These are phyloP conservation scores for Diplosphaera chodatii DNA, from an alignment of 139 green algal genomes.

Conservation along the genomic window DNA sequence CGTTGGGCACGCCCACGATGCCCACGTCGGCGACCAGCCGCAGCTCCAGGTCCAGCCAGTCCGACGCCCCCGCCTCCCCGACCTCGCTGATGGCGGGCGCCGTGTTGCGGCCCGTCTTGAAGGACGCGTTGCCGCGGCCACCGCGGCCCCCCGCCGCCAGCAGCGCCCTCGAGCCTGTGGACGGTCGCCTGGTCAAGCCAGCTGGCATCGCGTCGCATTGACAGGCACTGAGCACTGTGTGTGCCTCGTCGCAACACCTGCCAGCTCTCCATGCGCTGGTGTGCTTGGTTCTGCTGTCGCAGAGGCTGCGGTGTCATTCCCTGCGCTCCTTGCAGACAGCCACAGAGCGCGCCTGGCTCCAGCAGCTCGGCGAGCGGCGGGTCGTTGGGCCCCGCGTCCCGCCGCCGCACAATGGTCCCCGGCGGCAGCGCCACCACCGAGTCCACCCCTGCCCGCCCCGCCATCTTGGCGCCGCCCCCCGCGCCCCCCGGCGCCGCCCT, in stretches of 20 bases:
- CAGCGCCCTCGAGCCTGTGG: conserved; percentile 63
- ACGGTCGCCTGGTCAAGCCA: too few species aligned
- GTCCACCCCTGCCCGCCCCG: conserved; percentile 71
- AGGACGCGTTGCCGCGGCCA: conserved; percentile 87
- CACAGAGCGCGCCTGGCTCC: too few species aligned
- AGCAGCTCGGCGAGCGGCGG: conserved; percentile 76
- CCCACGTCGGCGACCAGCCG: conserved; percentile 84
- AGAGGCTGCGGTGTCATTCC: too few species aligned
- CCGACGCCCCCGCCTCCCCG: conserved; percentile 55
- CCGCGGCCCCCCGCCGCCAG: conserved; percentile 78
- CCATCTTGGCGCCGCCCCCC: conserved; percentile 58
- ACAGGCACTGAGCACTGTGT: too few species aligned
- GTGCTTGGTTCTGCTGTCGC: too few species aligned
- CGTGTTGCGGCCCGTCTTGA: conserved; percentile 85
- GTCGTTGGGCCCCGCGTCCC: conserved; percentile 32
- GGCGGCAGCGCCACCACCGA: conserved; percentile 75
- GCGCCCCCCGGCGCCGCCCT: conserved; percentile 28
- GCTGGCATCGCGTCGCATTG: neutral
- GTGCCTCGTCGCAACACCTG: too few species aligned
- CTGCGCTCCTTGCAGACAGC: too few species aligned
- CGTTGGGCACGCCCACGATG: conserved; percentile 92
- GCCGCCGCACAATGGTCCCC: conserved; percentile 80
- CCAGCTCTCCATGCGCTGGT: too few species aligned
- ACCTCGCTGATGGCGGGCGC: conserved; percentile 58
- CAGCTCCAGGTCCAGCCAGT: conserved; percentile 88